A percentile compares a stretch with the other conserved stretches of the same genome.
phyloP scores from a whole-genome alignment of 1,139 yeast species.

The Blastobotrys petasosporus region DNA sequence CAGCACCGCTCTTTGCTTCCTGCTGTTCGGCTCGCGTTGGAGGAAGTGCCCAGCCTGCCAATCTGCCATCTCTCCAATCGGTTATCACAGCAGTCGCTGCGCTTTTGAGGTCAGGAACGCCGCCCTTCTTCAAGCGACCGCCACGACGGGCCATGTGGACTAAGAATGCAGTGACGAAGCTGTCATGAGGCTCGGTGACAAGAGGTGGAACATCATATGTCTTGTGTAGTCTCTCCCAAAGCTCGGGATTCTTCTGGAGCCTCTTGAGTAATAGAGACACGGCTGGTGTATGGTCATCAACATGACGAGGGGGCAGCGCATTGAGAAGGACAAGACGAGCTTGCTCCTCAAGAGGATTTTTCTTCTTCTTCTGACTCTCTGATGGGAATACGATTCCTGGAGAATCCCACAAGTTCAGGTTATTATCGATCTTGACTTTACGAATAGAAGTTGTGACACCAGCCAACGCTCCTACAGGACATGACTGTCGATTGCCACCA shows the following conservation, averaged over 20 bases:
- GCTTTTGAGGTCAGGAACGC: conserved; percentile 79
- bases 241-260: conserved; percentile 50
- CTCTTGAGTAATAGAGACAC: conserved; percentile 71
- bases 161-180: conserved; percentile 61
- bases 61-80: conserved; percentile 97
- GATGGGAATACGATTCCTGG: conserved; percentile 98
- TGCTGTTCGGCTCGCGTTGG: conserved; percentile 36
- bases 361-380: conserved; percentile 40
- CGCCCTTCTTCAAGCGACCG: conserved; percentile 91
- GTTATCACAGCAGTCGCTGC: conserved; percentile 80
- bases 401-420: conserved; percentile 82
- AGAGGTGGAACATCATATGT: conserved; percentile 81
- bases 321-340: conserved; percentile 84
- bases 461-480: conserved; percentile 97
- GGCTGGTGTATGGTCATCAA: conserved; percentile 80
- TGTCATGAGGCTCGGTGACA: conserved; percentile 42
- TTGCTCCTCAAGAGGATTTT: conserved; percentile 59
- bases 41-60: conserved; percentile 87
- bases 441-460: conserved; percentile 92
- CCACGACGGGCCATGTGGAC: conserved; percentile 89
- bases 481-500: conserved; percentile 55
- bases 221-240: conserved; percentile 67
- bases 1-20: conserved; percentile 23
- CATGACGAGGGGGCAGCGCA: conserved; percentile 85
- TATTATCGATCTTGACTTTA: conserved; percentile 87